Conservation (phyloP, 257 asterid species). For the Verbascum thapsus region DNA sequence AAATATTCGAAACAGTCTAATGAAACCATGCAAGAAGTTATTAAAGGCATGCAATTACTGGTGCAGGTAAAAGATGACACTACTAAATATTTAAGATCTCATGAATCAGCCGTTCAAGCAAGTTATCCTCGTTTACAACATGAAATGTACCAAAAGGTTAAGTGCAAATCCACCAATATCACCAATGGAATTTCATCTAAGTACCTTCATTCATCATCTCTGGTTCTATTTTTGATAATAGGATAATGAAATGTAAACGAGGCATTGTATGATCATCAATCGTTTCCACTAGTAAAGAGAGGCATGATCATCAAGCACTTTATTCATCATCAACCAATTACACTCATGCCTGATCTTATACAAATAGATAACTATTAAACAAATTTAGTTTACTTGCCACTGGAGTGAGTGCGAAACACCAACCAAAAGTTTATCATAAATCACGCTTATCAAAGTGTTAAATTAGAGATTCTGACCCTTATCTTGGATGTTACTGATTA, state of each 20-base stretch:
- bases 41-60: conserved; percentile 11
- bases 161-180: not conserved
- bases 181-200: conserved; percentile 3
- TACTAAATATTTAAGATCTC: not conserved
- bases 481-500: conserved; percentile 14
- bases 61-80: conserved; percentile 3
- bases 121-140: not conserved
- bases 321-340: too few species aligned
- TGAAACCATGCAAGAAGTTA: conserved; percentile 19
- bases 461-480: not conserved
- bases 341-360: not conserved
- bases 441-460: not conserved
- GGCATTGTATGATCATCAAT: too few species aligned
- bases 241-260: too few species aligned
- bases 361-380: not conserved
- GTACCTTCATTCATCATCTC: conserved; percentile 18
- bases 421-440: too few species aligned
- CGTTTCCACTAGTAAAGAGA: too few species aligned
- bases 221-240: too few species aligned
- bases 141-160: not conserved
- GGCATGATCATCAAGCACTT: too few species aligned
- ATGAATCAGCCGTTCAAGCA: conserved; percentile 15
- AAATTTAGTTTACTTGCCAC: too few species aligned
- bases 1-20: conserved; percentile 26
- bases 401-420: too few species aligned